Evolutionary conservation across 2,329 filamentous ascomycete species (phyloP), one percentile per base, ranked within the genome.

Genomic region (Fusarium guadeloupense): DNA sequence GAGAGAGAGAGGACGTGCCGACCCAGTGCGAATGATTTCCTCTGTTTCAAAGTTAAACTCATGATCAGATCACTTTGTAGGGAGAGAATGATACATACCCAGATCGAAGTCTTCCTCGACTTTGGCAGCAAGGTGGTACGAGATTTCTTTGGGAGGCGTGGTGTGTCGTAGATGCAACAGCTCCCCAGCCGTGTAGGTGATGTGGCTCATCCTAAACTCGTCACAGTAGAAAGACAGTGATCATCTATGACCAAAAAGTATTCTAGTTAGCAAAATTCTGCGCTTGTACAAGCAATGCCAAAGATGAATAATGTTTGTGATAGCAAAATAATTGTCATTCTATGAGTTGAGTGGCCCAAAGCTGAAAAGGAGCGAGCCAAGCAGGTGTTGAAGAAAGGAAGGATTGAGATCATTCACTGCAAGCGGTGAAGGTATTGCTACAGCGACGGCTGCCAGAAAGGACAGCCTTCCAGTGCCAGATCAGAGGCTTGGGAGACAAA

Each of bases 171-270:
- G 62, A 39, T 66, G 67, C 38, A 83, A 70, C n/a, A 84, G 74
- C 69, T 84, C 79, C 30, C 71, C 68, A 44, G 78, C 69, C 9
- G 74, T 76, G 62, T 84, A 84, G 10, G 67, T 76, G 37, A 73
- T 74, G 12, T 75, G 72, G 48, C 72, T 71, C 81, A 84, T 83
- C 48, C 70, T 69, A 69, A 69, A 47, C 40, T 69, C 56, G 55
- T 78, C 64, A 59, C 75, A 77, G 59, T 74, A 76, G 60, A 80
- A 79, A 54, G 80, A n/a, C 40, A 56, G 65, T 9, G 40, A 30
- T 67, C 53, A 72, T 58, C 70, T 74, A 69, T 46, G 45, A 52
- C 67, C 57, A 70, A 61, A 73, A 57, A 62, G 54, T 68, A 41
- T 37, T 59, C 28, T 62, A 43, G 67, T 76, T 59, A 76, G 75